These are phyloP conservation scores for Eucalyptus polyanthemos DNA, from an alignment of 345 rosid genomes.

Conservation along the genomic window DNA sequence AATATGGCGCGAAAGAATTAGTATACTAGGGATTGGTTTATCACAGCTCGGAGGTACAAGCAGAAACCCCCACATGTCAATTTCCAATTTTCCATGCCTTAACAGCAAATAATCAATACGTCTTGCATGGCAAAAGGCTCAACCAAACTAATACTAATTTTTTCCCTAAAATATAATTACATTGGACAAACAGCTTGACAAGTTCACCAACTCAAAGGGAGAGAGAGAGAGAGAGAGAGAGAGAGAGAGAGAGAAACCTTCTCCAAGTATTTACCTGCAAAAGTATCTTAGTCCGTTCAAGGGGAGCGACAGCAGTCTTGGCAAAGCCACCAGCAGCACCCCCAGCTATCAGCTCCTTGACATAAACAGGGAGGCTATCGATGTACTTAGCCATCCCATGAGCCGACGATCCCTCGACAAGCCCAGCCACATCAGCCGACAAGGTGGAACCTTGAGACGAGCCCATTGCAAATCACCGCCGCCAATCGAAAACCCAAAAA, in stretches of 20 bases:
- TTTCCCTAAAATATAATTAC: not conserved
- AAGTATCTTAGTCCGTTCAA: constrained; percentile 81
- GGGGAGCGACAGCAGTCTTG: constrained; percentile 87
- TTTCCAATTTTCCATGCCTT: not conserved
- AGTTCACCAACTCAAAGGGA: not conserved
- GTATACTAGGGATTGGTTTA: not conserved
- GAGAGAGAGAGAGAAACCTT: not conserved
- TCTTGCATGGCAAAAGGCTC: not conserved
- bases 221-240: no score
- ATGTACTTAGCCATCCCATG: constrained; percentile 16
- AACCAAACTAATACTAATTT: not conserved
- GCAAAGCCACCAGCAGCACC: constrained; percentile 95
- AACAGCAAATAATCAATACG: not conserved
- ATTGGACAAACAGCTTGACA: not conserved
- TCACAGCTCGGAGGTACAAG: not conserved
- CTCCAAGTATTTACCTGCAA: constrained; percentile 49
- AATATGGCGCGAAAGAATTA: not conserved
- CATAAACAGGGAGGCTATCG: constrained; percentile 70
- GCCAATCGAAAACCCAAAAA: not conserved
- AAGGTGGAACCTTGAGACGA: constrained; percentile 71
- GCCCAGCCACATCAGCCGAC: constrained; percentile 43
- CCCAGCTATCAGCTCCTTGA: constrained; percentile 84
- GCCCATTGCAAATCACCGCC: constrained; percentile 23
- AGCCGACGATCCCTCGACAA: constrained; percentile 48
- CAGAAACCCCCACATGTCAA: not conserved